Base-by-base conservation (phyloP, 2,329 filamentous ascomycete genomes). In the Grosmannia huntii region DNA sequence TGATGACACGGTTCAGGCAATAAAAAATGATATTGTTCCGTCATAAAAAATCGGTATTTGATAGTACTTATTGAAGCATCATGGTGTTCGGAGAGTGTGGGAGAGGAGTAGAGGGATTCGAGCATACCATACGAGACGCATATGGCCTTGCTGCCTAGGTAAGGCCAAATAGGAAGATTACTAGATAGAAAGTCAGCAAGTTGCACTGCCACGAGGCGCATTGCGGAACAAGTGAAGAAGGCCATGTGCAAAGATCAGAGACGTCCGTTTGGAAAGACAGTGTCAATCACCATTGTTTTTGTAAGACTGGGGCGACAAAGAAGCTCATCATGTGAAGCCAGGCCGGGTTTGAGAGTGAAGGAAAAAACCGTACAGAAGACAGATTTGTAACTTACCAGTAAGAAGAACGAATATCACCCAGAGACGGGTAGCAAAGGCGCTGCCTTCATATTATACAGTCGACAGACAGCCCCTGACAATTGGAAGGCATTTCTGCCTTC, bases 241-340 rank as follows among this genome's bases (percentile, higher is more conserved):
- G 49, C 33, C 48, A 56, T 6, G 41, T 4, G 49, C 1, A 27
- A 21, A 56, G 51, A 66, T 76, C 73, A 76, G 73, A 68, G 57
- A 68, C 73, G 73, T 76, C 69, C 72, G 69, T 75, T 76, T 76
- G 73, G 74, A 73, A 72, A 71, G 74, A 75, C 73, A 64, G 68
- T 73, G 78, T 80, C 75, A 70, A 75, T 81, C 78, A 81, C 76
- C 78, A 81, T 74, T 61, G 66, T 67, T 69, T 69, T 65, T 61
- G 73, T 81, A 77, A 76, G 78, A 76, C 78, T 79, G 78, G 78
- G 78, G 78, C 78, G 78, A 81, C 78, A 70, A 62, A 72, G 69
- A 68, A 72, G 69, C 72, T 81, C 78, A 81, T 81, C 78, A 81
- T 76, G 27, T 38, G 12, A 49, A 33, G 36, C 25, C 49, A 31